Percentiles rank a stretch among this genome's conserved stretches.
phyloP scores from a whole-genome alignment of 495 filamentous ascomycete species.

The Hypomontagnella submonticulosa region DNA sequence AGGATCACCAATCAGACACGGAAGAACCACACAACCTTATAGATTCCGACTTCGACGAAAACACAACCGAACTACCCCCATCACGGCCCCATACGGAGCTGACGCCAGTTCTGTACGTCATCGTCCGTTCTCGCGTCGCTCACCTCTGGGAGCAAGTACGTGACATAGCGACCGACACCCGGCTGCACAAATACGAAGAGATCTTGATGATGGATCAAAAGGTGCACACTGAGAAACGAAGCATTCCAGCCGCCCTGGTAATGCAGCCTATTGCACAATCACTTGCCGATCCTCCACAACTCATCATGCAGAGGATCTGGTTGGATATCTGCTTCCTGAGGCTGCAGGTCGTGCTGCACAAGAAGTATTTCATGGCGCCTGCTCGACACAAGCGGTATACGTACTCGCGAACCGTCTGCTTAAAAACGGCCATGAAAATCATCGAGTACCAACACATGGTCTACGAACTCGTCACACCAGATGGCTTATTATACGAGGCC shows the following conservation, averaged over 20 bases:
- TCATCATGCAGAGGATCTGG: constrained; percentile 49
- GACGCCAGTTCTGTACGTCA: constrained; percentile 53
- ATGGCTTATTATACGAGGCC: constrained; percentile 46
- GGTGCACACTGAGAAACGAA: constrained; percentile 44
- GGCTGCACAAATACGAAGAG: constrained; percentile 48
- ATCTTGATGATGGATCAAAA: constrained; percentile 52
- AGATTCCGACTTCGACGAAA: constrained; percentile 57
- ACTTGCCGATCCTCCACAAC: constrained; percentile 49
- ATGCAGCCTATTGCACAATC: constrained; percentile 49
- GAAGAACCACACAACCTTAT: constrained; percentile 56
- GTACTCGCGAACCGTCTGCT: constrained; percentile 46
- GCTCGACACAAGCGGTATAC: constrained; percentile 36
- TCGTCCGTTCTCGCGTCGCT: constrained; percentile 54
- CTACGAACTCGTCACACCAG: constrained; percentile 48
- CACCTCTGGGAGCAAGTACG: constrained; percentile 57
- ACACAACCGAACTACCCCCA: constrained; percentile 47
- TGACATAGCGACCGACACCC: constrained; percentile 49
- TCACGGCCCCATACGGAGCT: constrained; percentile 50
- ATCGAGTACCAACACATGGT: constrained; percentile 51
- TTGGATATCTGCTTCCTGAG: constrained; percentile 46
- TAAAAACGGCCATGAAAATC: constrained; percentile 49
- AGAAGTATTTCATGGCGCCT: constrained; percentile 47
- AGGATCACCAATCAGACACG: constrained; percentile 51
- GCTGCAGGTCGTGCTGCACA: constrained; percentile 47
- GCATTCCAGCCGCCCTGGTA: constrained; percentile 48